These are phyloP conservation scores for Nigrospora oryzae DNA, from an alignment of 2,329 filamentous ascomycete genomes.

Conservation along the genomic window DNA sequence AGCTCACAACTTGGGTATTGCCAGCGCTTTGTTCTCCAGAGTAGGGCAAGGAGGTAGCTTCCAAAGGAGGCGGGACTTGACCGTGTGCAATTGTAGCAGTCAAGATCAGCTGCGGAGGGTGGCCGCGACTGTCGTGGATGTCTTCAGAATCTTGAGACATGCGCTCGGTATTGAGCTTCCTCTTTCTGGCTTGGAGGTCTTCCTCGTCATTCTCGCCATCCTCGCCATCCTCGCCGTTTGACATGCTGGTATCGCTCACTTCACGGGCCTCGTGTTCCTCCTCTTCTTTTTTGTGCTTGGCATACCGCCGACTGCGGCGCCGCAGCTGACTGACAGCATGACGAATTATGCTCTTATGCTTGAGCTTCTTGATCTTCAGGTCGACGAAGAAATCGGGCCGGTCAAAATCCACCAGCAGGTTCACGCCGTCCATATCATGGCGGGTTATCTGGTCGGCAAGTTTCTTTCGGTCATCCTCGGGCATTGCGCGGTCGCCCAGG, in stretches of 20 bases:
- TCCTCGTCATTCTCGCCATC: neutral
- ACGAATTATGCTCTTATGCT: slow-evolving; percentile 48
- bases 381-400: slow-evolving; percentile 42
- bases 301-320: slow-evolving; percentile 29
- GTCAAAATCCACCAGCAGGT: slow-evolving; percentile 50
- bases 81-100: too few relatives aligned
- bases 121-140: neutral
- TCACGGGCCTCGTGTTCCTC: slow-evolving; percentile 1
- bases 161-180: slow-evolving; percentile 3
- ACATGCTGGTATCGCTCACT: too few relatives aligned
- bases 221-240: neutral
- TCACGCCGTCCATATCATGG: slow-evolving; percentile 57
- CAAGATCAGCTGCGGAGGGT: too few relatives aligned
- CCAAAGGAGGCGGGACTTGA: too few relatives aligned
- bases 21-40: too few relatives aligned
- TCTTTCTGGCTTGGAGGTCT: slow-evolving; percentile 1
- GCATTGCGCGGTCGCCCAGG: slow-evolving; percentile 21
- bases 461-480: slow-evolving; percentile 37
- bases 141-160: neutral
- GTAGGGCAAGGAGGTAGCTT: too few relatives aligned
- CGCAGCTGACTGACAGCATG: slow-evolving; percentile 50
- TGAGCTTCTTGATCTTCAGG: slow-evolving; percentile 48
- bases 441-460: slow-evolving; percentile 50
- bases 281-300: slow-evolving; percentile 6
- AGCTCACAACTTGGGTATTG: too few relatives aligned